Evolutionary conservation across 768 basidiomycete genomes (phyloP).

Genomic region (Sutorius australiensis): DNA sequence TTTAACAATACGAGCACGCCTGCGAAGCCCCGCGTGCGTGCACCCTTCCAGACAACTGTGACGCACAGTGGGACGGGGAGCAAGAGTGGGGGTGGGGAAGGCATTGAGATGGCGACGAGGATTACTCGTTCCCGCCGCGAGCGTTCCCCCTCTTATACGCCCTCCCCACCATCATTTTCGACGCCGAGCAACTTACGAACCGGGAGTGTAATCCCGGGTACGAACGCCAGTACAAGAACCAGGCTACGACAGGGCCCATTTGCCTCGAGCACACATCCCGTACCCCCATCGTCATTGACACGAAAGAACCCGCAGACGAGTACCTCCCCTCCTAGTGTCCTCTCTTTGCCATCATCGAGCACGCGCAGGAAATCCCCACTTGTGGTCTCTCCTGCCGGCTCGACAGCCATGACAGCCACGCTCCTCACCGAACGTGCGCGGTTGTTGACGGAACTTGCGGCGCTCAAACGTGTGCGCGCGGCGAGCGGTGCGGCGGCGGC

Average conservation of each 20-base stretch:
- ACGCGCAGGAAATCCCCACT: not conserved
- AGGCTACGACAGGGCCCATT: not conserved
- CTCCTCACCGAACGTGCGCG: slow-evolving; percentile 57
- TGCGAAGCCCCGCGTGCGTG: slow-evolving; percentile 19
- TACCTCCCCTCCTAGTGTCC: not conserved
- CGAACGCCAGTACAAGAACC: not conserved
- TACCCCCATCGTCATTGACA: not conserved
- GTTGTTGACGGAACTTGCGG: slow-evolving; percentile 52
- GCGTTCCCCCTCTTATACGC: slow-evolving; percentile 13
- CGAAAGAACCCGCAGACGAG: no score
- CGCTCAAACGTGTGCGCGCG: slow-evolving; percentile 32
- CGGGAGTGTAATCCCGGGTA: not conserved
- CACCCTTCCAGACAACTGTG: not conserved
- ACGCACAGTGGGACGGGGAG: no score
- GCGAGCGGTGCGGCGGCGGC: slow-evolving; percentile 1
- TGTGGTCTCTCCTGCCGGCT: slow-evolving; percentile 16
- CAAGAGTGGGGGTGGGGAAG: not conserved
- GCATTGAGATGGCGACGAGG: not conserved
- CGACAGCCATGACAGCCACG: slow-evolving; percentile 41
- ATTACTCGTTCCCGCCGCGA: not conserved
- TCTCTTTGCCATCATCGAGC: not conserved
- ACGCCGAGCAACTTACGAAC: not conserved
- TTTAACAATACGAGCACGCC: slow-evolving; percentile 28
- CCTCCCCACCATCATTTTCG: slow-evolving; percentile 5
- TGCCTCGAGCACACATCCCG: not conserved